Base-by-base conservation (phyloP, 1,284 basidiomycete species). In the Schizopora paradoxa region DNA sequence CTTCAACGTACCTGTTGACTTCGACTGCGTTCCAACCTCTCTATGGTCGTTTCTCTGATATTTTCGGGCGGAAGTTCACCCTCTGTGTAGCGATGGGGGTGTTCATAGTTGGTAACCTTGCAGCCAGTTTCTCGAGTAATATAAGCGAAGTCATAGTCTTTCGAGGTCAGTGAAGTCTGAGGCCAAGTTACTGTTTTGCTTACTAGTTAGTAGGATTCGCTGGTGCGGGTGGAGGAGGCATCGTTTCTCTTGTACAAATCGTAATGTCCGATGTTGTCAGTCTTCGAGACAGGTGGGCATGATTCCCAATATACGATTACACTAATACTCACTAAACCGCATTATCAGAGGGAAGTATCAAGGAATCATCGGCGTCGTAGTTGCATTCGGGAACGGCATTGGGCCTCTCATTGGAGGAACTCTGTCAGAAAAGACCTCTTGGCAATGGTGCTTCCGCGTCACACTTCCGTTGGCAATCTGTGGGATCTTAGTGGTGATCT, bases 141-240 rank as follows among this genome's bases (percentile, higher is more conserved):
- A 84, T 90, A 56, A 66, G 79, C 2, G 73, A 86, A 55, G 66
- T 91, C 42, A 90, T 91, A 56, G 64, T 88, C 2, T 85, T 86
- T 53, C 74, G 88, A 33, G 81, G 61, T 53, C 11, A 0, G 19
- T 43, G 23, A 23, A 10, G 14, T 21, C 29, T 31, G 4, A 18
- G 26, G 19, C 13, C 18, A 35, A 45, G n/a, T n/a, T n/a, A n/a
- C n/a, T n/a, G n/a, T n/a, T n/a, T n/a, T n/a, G n/a, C n/a, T n/a
- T n/a, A 3, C 7, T 25, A 21, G 4, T 23, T 32, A 35, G 22
- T 14, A 53, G 52, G 73, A 3, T 51, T 86, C 27, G 74, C 82
- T 14, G 84, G 85, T 19, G 73, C 74, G 1, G 82, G 82, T 8
- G 82, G 82, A 47, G 84, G 83, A 5, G 79, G 79, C 0, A 74